Evolutionary conservation across 768 basidiomycete species (phyloP).

Genomic region (Cystofilobasidium bisporidii): DNA sequence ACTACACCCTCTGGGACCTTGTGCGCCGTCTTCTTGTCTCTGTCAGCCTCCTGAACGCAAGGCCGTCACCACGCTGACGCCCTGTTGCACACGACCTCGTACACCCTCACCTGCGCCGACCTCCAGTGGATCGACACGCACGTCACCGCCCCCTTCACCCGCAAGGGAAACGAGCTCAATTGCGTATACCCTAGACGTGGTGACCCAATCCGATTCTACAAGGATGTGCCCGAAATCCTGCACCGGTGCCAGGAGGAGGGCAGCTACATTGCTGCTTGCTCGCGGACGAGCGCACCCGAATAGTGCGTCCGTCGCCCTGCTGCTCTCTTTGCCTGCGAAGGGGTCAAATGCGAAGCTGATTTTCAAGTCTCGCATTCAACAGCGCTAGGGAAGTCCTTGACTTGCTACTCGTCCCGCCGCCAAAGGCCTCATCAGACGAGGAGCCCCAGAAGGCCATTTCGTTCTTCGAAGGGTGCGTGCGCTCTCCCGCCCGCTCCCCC

Average conservation of each 20-base stretch:
- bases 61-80: too few species aligned
- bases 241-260: slow-evolving; percentile 44
- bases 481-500: too few species aligned
- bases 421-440: slow-evolving; percentile 29
- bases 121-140: slow-evolving; percentile 87
- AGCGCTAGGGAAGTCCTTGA: slow-evolving; percentile 70
- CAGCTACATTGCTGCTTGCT: slow-evolving; percentile 60
- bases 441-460: slow-evolving; percentile 37
- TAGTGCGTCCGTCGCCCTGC: slow-evolving; percentile 47
- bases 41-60: too few species aligned
- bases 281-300: slow-evolving; percentile 57
- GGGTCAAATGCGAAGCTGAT: too few species aligned
- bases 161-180: slow-evolving; percentile 39
- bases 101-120: too few species aligned
- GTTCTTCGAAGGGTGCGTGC: slow-evolving; percentile 43
- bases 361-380: too few species aligned
- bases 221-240: slow-evolving; percentile 64
- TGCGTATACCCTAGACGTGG: slow-evolving; percentile 47
- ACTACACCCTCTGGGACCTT: slow-evolving; percentile 49
- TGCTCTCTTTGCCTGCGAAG: background rate
- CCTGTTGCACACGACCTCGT: too few species aligned
- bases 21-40: too few species aligned
- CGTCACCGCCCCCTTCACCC: slow-evolving; percentile 47
- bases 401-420: slow-evolving; percentile 39
- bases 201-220: slow-evolving; percentile 58